Evolutionary conservation across 2,329 filamentous ascomycete genomes (phyloP), one percentile per base, ranked within the genome.

Genomic region (Aureobasidium musti): DNA sequence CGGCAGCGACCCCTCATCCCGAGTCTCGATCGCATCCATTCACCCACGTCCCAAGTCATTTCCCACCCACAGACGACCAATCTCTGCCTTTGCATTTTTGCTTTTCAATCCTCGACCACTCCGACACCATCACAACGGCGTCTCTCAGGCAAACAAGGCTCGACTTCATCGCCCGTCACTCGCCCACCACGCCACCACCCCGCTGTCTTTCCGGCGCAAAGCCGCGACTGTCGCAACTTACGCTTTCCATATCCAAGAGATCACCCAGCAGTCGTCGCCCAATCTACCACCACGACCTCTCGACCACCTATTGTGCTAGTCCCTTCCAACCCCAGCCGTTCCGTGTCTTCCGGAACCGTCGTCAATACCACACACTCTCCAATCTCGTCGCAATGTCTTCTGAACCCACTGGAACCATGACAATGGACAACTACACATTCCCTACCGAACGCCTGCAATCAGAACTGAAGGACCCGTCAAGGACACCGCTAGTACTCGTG

Each of bases 401-500:
- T 23, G 66, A 59, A 21, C 60, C 66, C 17, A 39, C 50, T 26
- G 59, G 59, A 41, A 67, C 63, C 66, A 73, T 77, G 73, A 73
- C 72, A 28, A 75, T 82, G 70, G 76, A 79, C 68, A 77, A 77
- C 71, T 90, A 90, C 79, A 78, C 77, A 67, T 90, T 91, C 72
- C 88, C 88, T 11, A 80, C 81, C 26, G 80, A 85, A 71, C 82
- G 87, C 26, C 81, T 91, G 60, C 82, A 83, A 76, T 82, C 81
- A 69, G 80, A 80, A 50, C 82, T 88, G 69, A 82, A 79, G 60
- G 82, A 87, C 69, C 76, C 83, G 35, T 78, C 80, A 68, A 86
- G 84, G 74, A 86, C 82, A 35, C 87, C 88, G 17, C 81, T 91
- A 47, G 86, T 90, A 8, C 83, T 90, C 64, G 87, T 90, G 63